phyloP scores from a whole-genome alignment of 176 grass and related monocot species.

The Phyllostachys edulis region DNA sequence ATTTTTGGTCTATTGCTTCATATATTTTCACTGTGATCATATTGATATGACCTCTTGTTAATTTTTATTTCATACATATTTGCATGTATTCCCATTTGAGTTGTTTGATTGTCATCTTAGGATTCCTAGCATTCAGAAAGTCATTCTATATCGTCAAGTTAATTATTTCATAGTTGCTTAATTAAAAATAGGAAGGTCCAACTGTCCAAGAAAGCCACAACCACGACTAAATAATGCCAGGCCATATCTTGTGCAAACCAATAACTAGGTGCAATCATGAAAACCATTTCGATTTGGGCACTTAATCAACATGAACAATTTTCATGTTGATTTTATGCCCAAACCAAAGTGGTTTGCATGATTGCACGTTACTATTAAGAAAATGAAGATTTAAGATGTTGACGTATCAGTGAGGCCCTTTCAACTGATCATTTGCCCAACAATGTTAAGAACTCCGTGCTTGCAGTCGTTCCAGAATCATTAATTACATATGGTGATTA shows the following conservation, averaged over 20 bases:
- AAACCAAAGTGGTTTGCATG: constrained; percentile 2
- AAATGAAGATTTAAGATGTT: background rate
- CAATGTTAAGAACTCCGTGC: background rate
- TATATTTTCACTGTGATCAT: constrained; percentile 26
- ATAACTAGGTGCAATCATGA: background rate
- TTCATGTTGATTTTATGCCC: background rate
- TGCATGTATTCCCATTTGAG: constrained; percentile 21
- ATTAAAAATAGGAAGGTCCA: background rate
- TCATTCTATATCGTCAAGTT: background rate
- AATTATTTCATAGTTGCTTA: background rate
- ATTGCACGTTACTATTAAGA: background rate
- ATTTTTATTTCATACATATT: constrained; percentile 8
- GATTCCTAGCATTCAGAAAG: background rate
- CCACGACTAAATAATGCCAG: background rate
- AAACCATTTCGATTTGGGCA: background rate
- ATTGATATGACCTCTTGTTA: background rate
- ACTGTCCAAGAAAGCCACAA: background rate
- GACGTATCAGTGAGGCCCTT: background rate
- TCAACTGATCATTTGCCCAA: background rate
- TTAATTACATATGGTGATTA: background rate
- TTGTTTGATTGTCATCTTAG: constrained; percentile 12
- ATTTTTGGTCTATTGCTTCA: constrained; percentile 28
- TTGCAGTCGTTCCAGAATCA: background rate
- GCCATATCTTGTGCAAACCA: background rate
- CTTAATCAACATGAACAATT: background rate